phyloP scores from a whole-genome alignment of 2,329 filamentous ascomycete species.

The Cryphonectria radicalis region DNA sequence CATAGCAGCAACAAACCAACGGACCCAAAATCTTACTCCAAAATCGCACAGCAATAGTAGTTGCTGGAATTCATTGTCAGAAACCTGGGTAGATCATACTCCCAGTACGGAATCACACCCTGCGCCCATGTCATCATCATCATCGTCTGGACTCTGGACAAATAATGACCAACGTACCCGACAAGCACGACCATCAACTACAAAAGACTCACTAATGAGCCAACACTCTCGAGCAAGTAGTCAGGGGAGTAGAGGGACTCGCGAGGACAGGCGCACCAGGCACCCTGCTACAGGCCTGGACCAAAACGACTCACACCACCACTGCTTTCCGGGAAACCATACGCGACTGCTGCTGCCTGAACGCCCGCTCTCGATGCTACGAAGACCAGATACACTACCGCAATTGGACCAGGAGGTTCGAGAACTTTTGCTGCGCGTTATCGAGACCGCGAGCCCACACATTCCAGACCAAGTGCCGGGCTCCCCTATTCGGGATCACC shows the following conservation, averaged over 20 bases:
- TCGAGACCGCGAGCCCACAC: slow-evolving; percentile 47
- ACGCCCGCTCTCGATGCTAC: slow-evolving; percentile 37
- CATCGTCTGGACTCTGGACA: not conserved
- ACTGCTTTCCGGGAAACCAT: not conserved
- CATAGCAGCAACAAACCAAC: slow-evolving; percentile 10
- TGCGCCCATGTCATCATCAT: not conserved
- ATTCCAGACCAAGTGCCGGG: slow-evolving; percentile 47
- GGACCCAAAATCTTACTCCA: slow-evolving; percentile 19
- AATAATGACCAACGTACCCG: not conserved
- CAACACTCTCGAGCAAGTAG: not conserved
- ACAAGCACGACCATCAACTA: not conserved
- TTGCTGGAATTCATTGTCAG: slow-evolving; percentile 1
- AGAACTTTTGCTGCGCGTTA: slow-evolving; percentile 50
- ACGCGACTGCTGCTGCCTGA: slow-evolving; percentile 14
- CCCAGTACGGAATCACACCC: not conserved
- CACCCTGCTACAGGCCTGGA: not conserved
- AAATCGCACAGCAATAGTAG: slow-evolving; percentile 4
- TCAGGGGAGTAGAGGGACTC: not conserved
- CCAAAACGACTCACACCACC: not conserved
- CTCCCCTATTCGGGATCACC: slow-evolving; percentile 50
- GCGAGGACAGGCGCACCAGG: not conserved
- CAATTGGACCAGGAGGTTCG: slow-evolving; percentile 47
- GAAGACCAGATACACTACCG: slow-evolving; percentile 31
- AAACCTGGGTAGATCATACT: not conserved
- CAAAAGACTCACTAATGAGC: not conserved